phyloP scores from a whole-genome alignment of 495 filamentous ascomycete genomes.

The Hypoxylon trugodes region DNA sequence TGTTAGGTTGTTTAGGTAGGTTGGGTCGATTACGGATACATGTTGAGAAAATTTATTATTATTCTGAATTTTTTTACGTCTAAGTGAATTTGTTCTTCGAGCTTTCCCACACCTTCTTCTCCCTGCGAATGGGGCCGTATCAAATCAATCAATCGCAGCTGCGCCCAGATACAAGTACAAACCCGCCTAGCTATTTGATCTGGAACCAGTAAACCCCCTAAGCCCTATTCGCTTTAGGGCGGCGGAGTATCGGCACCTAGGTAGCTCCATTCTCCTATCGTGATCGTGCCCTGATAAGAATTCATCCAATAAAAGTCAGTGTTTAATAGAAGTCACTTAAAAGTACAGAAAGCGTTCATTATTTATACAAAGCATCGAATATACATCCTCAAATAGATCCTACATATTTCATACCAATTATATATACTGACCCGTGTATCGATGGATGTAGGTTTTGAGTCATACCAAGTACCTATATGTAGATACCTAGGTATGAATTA shows the following conservation, averaged over 20 bases:
- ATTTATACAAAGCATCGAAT: too few relatives aligned
- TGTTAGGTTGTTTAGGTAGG: neutral
- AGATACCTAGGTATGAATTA: too few relatives aligned
- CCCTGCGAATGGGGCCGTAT: constrained; percentile 33
- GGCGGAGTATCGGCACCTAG: constrained; percentile 13
- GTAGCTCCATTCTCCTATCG: constrained; percentile 30
- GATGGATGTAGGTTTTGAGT: too few relatives aligned
- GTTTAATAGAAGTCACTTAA: too few relatives aligned
- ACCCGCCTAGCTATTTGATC: constrained; percentile 2
- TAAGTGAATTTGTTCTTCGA: constrained; percentile 25
- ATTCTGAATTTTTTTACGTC: constrained; percentile 17
- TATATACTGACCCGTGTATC: too few relatives aligned
- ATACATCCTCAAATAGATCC: too few relatives aligned
- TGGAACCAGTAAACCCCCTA: constrained; percentile 19
- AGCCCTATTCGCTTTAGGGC: constrained; percentile 14
- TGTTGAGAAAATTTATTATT: constrained; percentile 16
- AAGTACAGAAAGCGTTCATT: too few relatives aligned
- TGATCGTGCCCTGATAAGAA: neutral
- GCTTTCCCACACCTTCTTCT: constrained; percentile 22
- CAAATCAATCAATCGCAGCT: constrained; percentile 35
- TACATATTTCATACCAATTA: too few relatives aligned
- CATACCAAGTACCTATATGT: too few relatives aligned
- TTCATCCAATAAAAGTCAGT: too few relatives aligned
- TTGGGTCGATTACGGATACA: constrained; percentile 11
- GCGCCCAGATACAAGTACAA: constrained; percentile 16